phyloP scores from a whole-genome alignment of 1,139 yeast species.

The Taphrina pruni region DNA sequence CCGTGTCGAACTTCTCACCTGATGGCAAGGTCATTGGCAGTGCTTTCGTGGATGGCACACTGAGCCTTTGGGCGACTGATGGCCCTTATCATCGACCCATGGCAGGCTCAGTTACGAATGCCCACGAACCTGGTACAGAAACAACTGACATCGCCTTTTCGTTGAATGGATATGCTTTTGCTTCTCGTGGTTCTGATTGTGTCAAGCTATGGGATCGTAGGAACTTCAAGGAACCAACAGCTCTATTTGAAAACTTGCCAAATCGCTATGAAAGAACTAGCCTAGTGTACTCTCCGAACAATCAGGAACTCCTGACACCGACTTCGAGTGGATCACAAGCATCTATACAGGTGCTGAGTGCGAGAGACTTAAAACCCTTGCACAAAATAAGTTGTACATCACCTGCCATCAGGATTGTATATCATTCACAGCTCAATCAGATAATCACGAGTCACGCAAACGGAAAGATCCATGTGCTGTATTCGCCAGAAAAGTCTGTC shows the following conservation, averaged over 20 bases:
- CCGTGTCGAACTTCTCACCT: conserved; percentile 47
- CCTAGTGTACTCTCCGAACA: conserved; percentile 49
- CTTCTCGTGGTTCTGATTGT: conserved; percentile 51
- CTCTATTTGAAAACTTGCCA: conserved; percentile 49
- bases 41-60: conserved; percentile 49
- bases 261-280: conserved; percentile 47
- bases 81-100: conserved; percentile 51
- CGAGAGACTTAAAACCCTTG: conserved; percentile 52
- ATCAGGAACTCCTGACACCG: conserved; percentile 48
- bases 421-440: conserved; percentile 46
- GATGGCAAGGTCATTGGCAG: conserved; percentile 49
- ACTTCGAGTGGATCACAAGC: conserved; percentile 43
- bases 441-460: conserved; percentile 52
- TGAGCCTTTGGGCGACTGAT: conserved; percentile 50
- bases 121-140: conserved; percentile 47
- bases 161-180: conserved; percentile 47
- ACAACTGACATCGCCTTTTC: conserved; percentile 46
- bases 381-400: conserved; percentile 47
- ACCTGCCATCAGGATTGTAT: conserved; percentile 43
- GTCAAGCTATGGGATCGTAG: conserved; percentile 53
- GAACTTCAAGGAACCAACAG: conserved; percentile 51
- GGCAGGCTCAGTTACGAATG: conserved; percentile 46
- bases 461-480: conserved; percentile 52
- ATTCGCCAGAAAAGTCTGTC: conserved; percentile 51
- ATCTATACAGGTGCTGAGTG: conserved; percentile 52